phyloP scores from a whole-genome alignment of 176 grass and related monocot species.

The Urochloa ruziziensis region DNA sequence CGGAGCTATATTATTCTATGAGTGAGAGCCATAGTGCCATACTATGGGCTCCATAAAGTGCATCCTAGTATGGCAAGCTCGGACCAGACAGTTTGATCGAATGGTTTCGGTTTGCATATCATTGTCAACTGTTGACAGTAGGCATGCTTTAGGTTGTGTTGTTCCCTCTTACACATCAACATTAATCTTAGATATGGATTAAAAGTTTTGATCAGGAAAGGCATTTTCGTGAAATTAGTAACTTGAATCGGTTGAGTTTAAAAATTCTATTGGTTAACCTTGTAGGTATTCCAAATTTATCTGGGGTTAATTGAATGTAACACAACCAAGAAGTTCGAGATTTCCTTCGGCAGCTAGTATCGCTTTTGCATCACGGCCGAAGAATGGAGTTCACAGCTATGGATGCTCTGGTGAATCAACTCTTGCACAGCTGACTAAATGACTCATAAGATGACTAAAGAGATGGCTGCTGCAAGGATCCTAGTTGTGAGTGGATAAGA shows the following conservation, averaged over 20 bases:
- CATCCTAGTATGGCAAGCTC: background rate
- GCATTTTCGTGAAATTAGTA: background rate
- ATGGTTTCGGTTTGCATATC: background rate
- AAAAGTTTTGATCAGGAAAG: background rate
- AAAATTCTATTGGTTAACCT: background rate
- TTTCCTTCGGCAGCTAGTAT: background rate
- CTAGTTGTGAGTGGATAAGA: too few species aligned
- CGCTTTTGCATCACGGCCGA: background rate
- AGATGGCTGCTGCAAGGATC: background rate
- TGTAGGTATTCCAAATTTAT: background rate
- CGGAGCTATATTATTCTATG: background rate
- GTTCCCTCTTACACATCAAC: background rate
- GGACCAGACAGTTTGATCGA: slow-evolving; percentile 3
- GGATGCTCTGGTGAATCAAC: background rate
- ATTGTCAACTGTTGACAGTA: background rate
- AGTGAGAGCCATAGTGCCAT: background rate
- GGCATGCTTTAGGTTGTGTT: slow-evolving; percentile 1
- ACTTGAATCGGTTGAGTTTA: background rate
- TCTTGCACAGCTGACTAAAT: background rate
- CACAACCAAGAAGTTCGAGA: background rate
- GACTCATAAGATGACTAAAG: background rate
- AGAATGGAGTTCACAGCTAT: background rate
- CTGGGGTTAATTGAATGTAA: background rate
- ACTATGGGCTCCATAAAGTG: background rate
- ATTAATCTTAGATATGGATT: slow-evolving; percentile 20